A percentile compares a stretch with the other conserved stretches of the same genome.
phyloP scores from a whole-genome alignment of 345 rosid genomes.

The Geranium brycei region DNA sequence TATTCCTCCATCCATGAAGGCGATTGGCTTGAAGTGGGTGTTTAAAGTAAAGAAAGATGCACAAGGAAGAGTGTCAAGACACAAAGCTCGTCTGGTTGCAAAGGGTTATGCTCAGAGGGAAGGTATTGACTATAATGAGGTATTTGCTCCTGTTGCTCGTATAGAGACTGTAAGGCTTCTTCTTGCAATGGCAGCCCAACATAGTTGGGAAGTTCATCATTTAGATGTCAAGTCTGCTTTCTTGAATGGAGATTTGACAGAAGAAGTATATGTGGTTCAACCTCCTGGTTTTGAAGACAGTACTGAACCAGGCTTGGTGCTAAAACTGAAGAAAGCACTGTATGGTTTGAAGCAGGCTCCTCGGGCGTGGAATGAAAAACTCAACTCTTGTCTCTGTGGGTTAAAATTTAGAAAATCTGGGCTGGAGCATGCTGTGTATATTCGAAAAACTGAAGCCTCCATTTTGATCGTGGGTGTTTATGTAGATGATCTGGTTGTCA shows the following conservation, averaged over 20 bases:
- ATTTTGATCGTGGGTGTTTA: not conserved
- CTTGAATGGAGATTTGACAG: not conserved
- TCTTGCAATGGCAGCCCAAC: too few relatives aligned
- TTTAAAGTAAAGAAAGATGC: slow-evolving; percentile 1
- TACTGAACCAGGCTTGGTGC: too few relatives aligned
- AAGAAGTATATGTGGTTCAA: not conserved
- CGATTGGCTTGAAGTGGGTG: slow-evolving; percentile 1
- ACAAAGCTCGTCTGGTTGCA: slow-evolving; percentile 9
- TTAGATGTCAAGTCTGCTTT: not conserved
- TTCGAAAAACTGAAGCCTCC: not conserved
- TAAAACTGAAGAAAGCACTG: not conserved
- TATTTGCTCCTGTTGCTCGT: not conserved
- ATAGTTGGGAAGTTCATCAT: too few relatives aligned
- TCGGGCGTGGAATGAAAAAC: not conserved
- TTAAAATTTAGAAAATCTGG: not conserved
- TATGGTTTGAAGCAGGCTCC: not conserved
- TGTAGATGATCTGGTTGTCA: not conserved
- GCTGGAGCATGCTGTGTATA: not conserved
- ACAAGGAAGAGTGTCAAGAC: slow-evolving; percentile 4
- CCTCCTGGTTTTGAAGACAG: not conserved
- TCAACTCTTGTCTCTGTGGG: not conserved
- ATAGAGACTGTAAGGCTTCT: not conserved
- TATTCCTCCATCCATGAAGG: not conserved
- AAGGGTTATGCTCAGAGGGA: not conserved
- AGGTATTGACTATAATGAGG: slow-evolving; percentile 2